phyloP scores from a whole-genome alignment of 2,329 filamentous ascomycete genomes.

The Alternaria hordeiaustralica region DNA sequence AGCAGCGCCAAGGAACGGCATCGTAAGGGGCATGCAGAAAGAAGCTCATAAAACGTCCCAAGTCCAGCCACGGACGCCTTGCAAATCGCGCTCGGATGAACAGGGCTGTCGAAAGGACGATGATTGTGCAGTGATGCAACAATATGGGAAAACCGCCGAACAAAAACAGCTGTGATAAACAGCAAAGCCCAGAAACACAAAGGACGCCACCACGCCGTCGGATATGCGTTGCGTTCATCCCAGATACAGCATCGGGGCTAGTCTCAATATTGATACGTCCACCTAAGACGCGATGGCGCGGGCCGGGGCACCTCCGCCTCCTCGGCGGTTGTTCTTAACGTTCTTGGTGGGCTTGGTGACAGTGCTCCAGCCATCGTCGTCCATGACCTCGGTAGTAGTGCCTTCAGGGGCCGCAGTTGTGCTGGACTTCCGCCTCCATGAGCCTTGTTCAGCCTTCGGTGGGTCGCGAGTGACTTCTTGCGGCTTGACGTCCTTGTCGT shows the following conservation, averaged over 20 bases:
- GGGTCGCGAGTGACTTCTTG: constrained; percentile 60
- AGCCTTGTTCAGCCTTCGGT: constrained; percentile 46
- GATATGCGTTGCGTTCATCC: constrained; percentile 37
- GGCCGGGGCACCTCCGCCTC: constrained; percentile 46
- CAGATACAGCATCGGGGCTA: constrained; percentile 23
- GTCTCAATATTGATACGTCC: constrained; percentile 12
- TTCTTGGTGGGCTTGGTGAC: constrained; percentile 56
- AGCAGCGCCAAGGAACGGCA: constrained; percentile 24
- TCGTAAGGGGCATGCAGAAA: constrained; percentile 29
- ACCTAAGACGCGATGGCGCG: constrained; percentile 57
- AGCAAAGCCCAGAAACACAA: constrained; percentile 25
- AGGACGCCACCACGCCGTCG: constrained; percentile 34
- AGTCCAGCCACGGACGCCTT: constrained; percentile 24
- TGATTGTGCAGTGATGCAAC: constrained; percentile 25
- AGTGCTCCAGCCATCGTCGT: constrained; percentile 63
- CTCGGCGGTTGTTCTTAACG: constrained; percentile 46
- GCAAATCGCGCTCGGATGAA: constrained; percentile 18
- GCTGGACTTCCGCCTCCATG: constrained; percentile 50
- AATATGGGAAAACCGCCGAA: constrained; percentile 24
- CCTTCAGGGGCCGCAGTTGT: constrained; percentile 41
- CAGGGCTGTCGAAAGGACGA: constrained; percentile 15
- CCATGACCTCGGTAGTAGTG: constrained; percentile 54
- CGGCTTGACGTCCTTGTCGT: constrained; percentile 62
- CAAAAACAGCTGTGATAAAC: constrained; percentile 33
- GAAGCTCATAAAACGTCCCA: constrained; percentile 21